phyloP scores from a whole-genome alignment of 768 basidiomycete species.

The Auricularia cornea region DNA sequence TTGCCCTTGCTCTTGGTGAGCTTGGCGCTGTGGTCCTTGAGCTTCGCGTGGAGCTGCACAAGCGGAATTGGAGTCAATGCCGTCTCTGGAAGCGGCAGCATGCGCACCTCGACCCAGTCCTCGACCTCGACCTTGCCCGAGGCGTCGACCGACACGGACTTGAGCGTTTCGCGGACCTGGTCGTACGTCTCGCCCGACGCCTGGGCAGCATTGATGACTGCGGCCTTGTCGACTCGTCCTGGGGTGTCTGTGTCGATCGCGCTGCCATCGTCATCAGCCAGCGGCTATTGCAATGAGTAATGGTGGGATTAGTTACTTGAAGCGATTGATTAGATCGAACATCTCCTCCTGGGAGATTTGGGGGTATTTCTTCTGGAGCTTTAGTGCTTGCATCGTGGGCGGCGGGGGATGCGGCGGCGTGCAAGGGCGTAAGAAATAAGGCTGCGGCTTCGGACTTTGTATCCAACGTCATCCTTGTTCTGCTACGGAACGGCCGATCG shows the following conservation, averaged over 20 bases:
- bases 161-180: slow-evolving; percentile 79
- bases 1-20: slow-evolving; percentile 71
- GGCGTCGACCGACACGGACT: slow-evolving; percentile 88
- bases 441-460: neutral
- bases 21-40: slow-evolving; percentile 32
- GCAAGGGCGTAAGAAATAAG: neutral
- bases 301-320: slow-evolving; percentile 76
- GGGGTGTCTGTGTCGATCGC: slow-evolving; percentile 69
- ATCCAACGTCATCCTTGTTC: too few relatives aligned
- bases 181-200: slow-evolving; percentile 84
- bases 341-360: slow-evolving; percentile 90
- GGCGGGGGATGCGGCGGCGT: neutral
- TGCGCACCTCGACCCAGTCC: slow-evolving; percentile 90
- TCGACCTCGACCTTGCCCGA: slow-evolving; percentile 95
- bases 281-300: slow-evolving; percentile 4
- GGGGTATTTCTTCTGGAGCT: slow-evolving; percentile 86
- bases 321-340: slow-evolving; percentile 86
- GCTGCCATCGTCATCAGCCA: slow-evolving; percentile 28
- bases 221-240: slow-evolving; percentile 74
- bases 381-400: slow-evolving; percentile 64
- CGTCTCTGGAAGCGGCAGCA: neutral
- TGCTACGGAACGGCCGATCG: too few relatives aligned
- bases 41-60: slow-evolving; percentile 69
- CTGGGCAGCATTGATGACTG: slow-evolving; percentile 72
- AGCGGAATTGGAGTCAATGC: neutral